A percentile compares a stretch with the other conserved stretches of the same genome.
Conservation (phyloP, 1,139 yeast species). For the Wickerhamomyces sp. region DNA sequence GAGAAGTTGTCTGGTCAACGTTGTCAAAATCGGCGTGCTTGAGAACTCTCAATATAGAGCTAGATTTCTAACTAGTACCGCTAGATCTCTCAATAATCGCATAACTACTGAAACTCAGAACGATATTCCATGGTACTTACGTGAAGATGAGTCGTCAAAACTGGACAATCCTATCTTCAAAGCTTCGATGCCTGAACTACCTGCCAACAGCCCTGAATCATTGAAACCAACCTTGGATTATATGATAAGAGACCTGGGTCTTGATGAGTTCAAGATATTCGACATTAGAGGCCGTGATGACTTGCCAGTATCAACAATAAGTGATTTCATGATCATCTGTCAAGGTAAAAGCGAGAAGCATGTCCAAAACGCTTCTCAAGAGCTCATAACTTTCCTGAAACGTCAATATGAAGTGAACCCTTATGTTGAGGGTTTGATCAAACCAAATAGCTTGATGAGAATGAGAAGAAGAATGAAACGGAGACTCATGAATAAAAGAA, state of each 20-base stretch:
- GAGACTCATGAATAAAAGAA: constrained; percentile 48
- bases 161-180: constrained; percentile 30
- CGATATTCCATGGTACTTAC: constrained; percentile 59
- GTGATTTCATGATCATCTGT: constrained; percentile 57
- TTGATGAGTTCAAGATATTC: constrained; percentile 54
- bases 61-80: neutral
- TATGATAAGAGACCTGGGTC: constrained; percentile 58
- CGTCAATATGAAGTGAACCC: constrained; percentile 41
- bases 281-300: constrained; percentile 48
- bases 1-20: too few species aligned
- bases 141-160: constrained; percentile 45
- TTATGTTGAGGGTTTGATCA: constrained; percentile 65
- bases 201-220: constrained; percentile 50
- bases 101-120: constrained; percentile 4
- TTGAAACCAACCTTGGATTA: constrained; percentile 42
- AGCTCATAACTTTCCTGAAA: constrained; percentile 47
- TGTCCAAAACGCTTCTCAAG: constrained; percentile 64
- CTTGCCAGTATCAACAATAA: constrained; percentile 38
- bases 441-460: constrained; percentile 52
- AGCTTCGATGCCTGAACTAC: constrained; percentile 44
- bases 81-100: neutral
- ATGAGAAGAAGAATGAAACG: constrained; percentile 59
- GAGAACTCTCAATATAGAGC: too few species aligned
- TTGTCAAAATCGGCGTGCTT: too few species aligned
- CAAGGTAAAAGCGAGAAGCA: constrained; percentile 80